Evolutionary conservation across 2,329 filamentous ascomycete genomes (phyloP).

Genomic region (Purpureocillium takamizusanense): DNA sequence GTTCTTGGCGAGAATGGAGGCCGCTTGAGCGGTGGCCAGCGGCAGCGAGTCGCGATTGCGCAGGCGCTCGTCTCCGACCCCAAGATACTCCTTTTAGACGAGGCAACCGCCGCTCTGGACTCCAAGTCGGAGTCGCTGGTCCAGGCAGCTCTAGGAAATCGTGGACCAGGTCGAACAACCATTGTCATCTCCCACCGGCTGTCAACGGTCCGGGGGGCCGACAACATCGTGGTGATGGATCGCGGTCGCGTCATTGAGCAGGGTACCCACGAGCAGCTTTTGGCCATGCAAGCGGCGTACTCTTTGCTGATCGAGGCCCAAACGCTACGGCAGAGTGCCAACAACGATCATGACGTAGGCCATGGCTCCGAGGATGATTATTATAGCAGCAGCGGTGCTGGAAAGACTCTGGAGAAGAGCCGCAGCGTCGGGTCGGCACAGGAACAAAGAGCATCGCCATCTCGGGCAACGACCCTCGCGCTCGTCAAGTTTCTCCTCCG

Average conservation of each 20-base stretch:
- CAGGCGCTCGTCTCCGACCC: slow-evolving; percentile 53
- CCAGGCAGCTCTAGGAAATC: slow-evolving; percentile 41
- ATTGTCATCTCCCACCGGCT: slow-evolving; percentile 56
- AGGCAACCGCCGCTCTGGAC: slow-evolving; percentile 51
- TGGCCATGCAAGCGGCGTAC: not conserved
- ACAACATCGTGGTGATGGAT: slow-evolving; percentile 21
- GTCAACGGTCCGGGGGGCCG: slow-evolving; percentile 22
- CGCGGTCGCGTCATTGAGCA: slow-evolving; percentile 16
- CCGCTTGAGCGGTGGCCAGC: slow-evolving; percentile 44
- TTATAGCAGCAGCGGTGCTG: too few relatives aligned
- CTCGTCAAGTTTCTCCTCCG: not conserved
- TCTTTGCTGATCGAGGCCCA: not conserved
- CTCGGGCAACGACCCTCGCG: not conserved
- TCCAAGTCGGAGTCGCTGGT: slow-evolving; percentile 36
- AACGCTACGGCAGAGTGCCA: not conserved
- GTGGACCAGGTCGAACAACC: slow-evolving; percentile 48
- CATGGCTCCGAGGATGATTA: not conserved
- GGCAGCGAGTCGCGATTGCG: slow-evolving; percentile 57
- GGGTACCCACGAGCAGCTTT: slow-evolving; percentile 11
- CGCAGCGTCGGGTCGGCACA: too few relatives aligned
- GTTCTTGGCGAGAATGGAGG: slow-evolving; percentile 13
- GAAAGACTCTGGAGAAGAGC: too few relatives aligned
- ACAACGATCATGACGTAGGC: not conserved
- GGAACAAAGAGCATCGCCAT: too few relatives aligned
- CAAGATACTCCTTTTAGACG: slow-evolving; percentile 53